phyloP scores from a whole-genome alignment of 2,329 filamentous ascomycete genomes.

The Beauveria scarabaeidicola region DNA sequence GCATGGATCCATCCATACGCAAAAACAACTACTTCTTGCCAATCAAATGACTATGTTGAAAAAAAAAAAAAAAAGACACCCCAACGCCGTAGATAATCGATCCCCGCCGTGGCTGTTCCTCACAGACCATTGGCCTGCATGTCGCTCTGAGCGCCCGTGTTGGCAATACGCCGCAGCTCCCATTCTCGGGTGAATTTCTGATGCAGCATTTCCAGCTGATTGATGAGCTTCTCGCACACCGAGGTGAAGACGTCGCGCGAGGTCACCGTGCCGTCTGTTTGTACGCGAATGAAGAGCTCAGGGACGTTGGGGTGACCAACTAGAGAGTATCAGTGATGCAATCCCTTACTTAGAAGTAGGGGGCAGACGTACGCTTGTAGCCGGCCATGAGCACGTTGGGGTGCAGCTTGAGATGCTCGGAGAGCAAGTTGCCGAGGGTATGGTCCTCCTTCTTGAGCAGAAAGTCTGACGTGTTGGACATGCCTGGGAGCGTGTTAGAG shows the following conservation, averaged over 20 bases:
- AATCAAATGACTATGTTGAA: constrained; percentile 6
- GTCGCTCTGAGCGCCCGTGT: constrained; percentile 49
- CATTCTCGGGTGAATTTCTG: constrained; percentile 90
- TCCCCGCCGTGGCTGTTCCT: background rate
- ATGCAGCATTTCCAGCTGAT: constrained; percentile 69
- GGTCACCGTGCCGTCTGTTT: constrained; percentile 80
- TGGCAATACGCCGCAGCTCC: constrained; percentile 78
- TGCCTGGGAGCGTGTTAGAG: constrained; percentile 39
- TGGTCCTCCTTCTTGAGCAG: constrained; percentile 95
- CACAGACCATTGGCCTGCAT: constrained; percentile 29
- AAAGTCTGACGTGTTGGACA: constrained; percentile 93
- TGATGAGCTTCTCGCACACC: constrained; percentile 74
- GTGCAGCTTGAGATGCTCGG: constrained; percentile 76
- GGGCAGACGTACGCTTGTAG: constrained; percentile 62
- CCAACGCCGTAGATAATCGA: constrained; percentile 8
- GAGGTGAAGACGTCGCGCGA: constrained; percentile 83
- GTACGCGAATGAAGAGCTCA: constrained; percentile 65
- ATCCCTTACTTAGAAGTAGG: background rate
- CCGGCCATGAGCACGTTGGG: constrained; percentile 81
- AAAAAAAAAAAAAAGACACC: constrained; percentile 17
- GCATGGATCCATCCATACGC: background rate
- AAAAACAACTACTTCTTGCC: background rate
- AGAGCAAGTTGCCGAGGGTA: constrained; percentile 84
- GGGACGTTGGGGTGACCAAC: constrained; percentile 54
- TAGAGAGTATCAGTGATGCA: constrained; percentile 18